Conservation (phyloP, 257 asterid genomes). For the Anisodus acutangulus region DNA sequence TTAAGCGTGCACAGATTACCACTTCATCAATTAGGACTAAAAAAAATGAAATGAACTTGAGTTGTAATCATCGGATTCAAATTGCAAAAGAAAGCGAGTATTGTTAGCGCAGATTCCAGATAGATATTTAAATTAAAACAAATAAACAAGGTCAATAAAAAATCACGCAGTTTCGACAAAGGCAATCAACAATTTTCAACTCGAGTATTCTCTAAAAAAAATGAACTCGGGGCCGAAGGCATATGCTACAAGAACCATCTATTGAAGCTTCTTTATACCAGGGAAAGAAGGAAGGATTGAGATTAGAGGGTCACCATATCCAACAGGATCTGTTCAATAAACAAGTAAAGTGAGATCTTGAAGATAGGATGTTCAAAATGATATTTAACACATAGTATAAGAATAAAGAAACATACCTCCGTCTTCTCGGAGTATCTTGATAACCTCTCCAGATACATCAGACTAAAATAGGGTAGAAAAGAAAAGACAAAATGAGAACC, state of each 20-base stretch:
- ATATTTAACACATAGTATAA: background rate
- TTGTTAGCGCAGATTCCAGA: slow-evolving; percentile 1
- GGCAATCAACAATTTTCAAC: slow-evolving; percentile 23
- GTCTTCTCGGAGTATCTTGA: slow-evolving; percentile 66
- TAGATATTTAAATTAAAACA: background rate
- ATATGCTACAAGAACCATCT: slow-evolving; percentile 13
- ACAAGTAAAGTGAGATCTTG: background rate
- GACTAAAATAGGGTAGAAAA: slow-evolving; percentile 48
- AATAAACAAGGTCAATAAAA: background rate
- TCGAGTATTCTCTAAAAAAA: background rate
- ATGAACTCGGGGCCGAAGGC: background rate
- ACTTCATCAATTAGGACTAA: background rate
- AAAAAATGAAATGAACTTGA: background rate
- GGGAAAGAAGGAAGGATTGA: slow-evolving; percentile 88
- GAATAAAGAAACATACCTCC: slow-evolving; percentile 62
- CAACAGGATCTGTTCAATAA: slow-evolving; percentile 67
- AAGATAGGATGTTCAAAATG: background rate
- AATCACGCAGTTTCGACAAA: background rate
- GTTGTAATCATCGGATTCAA: background rate
- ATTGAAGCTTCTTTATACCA: slow-evolving; percentile 61
- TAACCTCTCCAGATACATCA: slow-evolving; percentile 78
- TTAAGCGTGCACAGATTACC: background rate
- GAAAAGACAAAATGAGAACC: background rate
- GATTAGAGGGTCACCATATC: slow-evolving; percentile 81
- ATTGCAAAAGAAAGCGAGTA: background rate